phyloP scores from a whole-genome alignment of 371 early-diverging fungal species.

The Rhizopus delemar region DNA sequence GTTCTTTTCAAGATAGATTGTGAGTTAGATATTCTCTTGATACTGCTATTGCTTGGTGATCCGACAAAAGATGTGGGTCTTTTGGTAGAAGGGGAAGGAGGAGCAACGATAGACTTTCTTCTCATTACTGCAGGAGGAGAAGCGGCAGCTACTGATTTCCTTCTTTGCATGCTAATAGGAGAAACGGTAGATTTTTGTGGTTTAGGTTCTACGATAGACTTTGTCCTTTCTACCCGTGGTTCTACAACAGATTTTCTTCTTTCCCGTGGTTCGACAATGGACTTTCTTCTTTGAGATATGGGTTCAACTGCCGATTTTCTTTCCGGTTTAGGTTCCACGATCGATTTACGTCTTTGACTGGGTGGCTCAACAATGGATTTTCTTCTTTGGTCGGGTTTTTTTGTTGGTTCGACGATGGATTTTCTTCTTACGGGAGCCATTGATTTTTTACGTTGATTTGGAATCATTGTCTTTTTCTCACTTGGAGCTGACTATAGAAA shows the following conservation, averaged over 20 bases:
- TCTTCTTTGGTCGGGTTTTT: slow-evolving; percentile 17
- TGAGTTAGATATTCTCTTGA: too few relatives aligned
- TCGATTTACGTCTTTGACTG: slow-evolving; percentile 6
- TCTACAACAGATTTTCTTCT: slow-evolving; percentile 6
- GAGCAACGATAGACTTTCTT: slow-evolving; percentile 9
- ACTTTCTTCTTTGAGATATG: slow-evolving; percentile 20
- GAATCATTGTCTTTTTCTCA: not conserved
- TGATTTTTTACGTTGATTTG: slow-evolving; percentile 6
- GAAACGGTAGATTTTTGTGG: slow-evolving; percentile 4
- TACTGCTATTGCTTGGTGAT: too few relatives aligned
- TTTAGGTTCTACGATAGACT: not conserved
- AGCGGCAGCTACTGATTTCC: not conserved
- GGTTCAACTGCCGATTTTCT: slow-evolving; percentile 12
- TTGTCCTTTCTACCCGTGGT: not conserved
- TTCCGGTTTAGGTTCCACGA: not conserved
- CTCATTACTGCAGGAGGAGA: not conserved
- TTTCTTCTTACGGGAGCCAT: slow-evolving; percentile 16
- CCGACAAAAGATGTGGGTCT: not conserved
- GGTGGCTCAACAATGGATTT: slow-evolving; percentile 20
- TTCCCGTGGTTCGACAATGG: slow-evolving; percentile 9
- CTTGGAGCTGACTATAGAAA: not conserved
- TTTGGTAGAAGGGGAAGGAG: slow-evolving; percentile 1
- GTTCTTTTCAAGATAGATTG: slow-evolving; percentile 13
- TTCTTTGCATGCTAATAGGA: not conserved
- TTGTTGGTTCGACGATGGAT: slow-evolving; percentile 9